Percentiles rank a stretch among this genome's conserved stretches.
Evolutionary conservation across 257 asterid genomes (phyloP).

Genomic region (Solanum gracilifrons): DNA sequence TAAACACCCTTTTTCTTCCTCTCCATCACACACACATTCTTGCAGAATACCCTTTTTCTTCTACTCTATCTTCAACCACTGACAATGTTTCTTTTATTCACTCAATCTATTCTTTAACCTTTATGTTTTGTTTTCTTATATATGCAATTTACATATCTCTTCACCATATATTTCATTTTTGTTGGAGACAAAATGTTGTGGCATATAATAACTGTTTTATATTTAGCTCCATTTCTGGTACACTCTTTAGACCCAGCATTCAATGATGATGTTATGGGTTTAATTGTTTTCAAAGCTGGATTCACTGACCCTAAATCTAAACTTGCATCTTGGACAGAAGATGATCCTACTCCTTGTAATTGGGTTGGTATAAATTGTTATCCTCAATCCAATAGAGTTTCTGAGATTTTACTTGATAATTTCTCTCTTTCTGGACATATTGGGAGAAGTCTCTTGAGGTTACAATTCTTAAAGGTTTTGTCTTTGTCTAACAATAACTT

Average conservation of each 20-base stretch:
- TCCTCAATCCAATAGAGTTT: conserved; percentile 41
- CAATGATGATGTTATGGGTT: conserved; percentile 77
- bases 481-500: conserved; percentile 57
- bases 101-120: background rate
- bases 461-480: conserved; percentile 35
- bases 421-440: conserved; percentile 69
- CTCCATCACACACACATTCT: background rate
- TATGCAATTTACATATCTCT: background rate
- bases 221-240: conserved; percentile 15
- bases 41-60: too few species aligned
- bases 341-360: conserved; percentile 54
- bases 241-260: conserved; percentile 45
- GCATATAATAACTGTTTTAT: conserved; percentile 13
- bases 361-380: conserved; percentile 66
- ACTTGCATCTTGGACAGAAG: conserved; percentile 70
- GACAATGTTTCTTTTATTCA: background rate
- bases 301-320: conserved; percentile 47
- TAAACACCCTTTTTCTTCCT: background rate
- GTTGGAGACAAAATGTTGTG: conserved; percentile 5
- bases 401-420: conserved; percentile 43
- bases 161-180: too few species aligned
- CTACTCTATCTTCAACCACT: background rate
- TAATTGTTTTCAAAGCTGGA: conserved; percentile 68
- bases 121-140: background rate
- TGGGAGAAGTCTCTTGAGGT: conserved; percentile 42